Conservation (phyloP, 164 flowering plant genomes). For the Stephania cephalantha region DNA sequence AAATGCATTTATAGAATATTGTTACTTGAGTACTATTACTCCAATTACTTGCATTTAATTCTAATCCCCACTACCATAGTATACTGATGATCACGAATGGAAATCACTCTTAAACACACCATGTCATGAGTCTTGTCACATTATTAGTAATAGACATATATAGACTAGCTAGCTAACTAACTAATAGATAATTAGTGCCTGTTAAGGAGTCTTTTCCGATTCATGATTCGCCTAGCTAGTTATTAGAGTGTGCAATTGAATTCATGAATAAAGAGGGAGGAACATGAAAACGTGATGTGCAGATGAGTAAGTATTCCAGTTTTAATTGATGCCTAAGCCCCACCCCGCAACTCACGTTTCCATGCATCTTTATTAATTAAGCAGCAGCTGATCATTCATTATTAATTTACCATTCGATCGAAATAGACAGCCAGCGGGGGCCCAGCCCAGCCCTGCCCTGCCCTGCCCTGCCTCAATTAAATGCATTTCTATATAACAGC, state of each 20-base stretch:
- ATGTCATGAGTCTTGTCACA: neutral
- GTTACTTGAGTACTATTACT: no score
- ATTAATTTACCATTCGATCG: neutral
- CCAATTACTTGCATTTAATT: neutral
- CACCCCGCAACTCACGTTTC: slow-evolving; percentile 1
- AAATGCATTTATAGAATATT: no score
- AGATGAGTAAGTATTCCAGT: neutral
- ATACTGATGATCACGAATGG: neutral
- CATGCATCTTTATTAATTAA: neutral
- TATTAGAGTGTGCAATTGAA: no score
- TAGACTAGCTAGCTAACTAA: no score
- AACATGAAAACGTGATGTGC: neutral
- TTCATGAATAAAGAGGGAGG: neutral
- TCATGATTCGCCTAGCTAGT: neutral
- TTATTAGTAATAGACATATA: neutral
- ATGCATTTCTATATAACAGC: neutral
- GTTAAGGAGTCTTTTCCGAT: neutral
- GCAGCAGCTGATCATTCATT: neutral
- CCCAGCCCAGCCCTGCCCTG: no score
- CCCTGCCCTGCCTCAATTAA: neutral
- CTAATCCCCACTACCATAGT: neutral
- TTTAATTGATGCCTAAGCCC: neutral
- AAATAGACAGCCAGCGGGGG: no score
- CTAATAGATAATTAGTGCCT: neutral
- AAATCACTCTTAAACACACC: no score